Conservation (phyloP, 1,284 basidiomycete species). For the Volvariella volvacea region DNA sequence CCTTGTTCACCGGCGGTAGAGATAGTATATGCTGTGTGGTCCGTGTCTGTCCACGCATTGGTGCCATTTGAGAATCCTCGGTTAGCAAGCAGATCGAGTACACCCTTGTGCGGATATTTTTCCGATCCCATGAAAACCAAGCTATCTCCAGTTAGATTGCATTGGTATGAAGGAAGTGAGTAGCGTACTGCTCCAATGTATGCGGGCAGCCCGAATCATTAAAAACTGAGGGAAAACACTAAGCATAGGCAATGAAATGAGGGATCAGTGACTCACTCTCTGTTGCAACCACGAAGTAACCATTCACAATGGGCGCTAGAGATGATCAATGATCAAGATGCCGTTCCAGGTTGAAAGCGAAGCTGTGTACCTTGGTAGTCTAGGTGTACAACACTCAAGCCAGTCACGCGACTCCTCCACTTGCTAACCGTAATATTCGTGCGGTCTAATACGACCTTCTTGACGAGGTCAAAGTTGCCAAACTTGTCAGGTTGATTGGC, state of each 20-base stretch:
- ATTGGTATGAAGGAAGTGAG: slow-evolving; percentile 3
- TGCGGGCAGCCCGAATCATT: slow-evolving; percentile 92
- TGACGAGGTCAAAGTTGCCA: slow-evolving; percentile 79
- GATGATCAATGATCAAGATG: slow-evolving; percentile 9
- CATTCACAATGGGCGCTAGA: slow-evolving; percentile 83
- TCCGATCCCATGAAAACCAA: slow-evolving; percentile 93
- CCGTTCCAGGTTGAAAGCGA: not conserved
- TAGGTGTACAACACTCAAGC: slow-evolving; percentile 73
- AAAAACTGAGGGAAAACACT: slow-evolving; percentile 52
- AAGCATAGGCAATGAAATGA: slow-evolving; percentile 3
- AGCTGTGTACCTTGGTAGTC: slow-evolving; percentile 66
- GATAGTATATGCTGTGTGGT: slow-evolving; percentile 93
- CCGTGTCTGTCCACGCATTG: slow-evolving; percentile 81
- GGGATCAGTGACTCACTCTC: slow-evolving; percentile 60
- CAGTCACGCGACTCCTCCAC: slow-evolving; percentile 77
- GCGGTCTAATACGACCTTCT: slow-evolving; percentile 64
- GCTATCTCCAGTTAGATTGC: slow-evolving; percentile 28
- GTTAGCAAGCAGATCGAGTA: slow-evolving; percentile 96
- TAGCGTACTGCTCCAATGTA: slow-evolving; percentile 82
- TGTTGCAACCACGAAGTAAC: slow-evolving; percentile 88
- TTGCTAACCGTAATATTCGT: slow-evolving; percentile 77
- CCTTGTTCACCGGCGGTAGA: slow-evolving; percentile 97
- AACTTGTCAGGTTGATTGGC: slow-evolving; percentile 28
- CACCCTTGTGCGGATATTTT: slow-evolving; percentile 94
- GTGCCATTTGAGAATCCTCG: slow-evolving; percentile 93